phyloP scores from a whole-genome alignment of 1,139 yeast species.

The Suhomyces chickasaworum region DNA sequence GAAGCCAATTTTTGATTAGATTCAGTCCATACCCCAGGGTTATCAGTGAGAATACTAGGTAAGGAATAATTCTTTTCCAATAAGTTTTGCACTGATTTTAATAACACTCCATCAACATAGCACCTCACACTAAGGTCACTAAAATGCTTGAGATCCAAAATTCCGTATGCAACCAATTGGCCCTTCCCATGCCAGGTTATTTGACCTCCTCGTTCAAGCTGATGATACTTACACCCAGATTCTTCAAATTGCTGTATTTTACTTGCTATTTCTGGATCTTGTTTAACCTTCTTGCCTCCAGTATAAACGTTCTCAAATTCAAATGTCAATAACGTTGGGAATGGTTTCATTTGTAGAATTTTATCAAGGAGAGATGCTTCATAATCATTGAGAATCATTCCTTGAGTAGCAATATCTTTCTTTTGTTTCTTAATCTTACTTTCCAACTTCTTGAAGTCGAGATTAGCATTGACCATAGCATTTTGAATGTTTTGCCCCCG shows the following conservation, averaged over 20 bases:
- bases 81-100: constrained; percentile 60
- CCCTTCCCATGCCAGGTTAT: constrained; percentile 97
- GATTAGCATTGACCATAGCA: constrained; percentile 56
- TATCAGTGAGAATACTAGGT: constrained; percentile 52
- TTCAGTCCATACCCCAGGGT: constrained; percentile 88
- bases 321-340: constrained; percentile 70
- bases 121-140: constrained; percentile 66
- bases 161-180: constrained; percentile 83
- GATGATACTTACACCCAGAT: constrained; percentile 54
- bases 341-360: constrained; percentile 56
- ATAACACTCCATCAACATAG: constrained; percentile 69
- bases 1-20: constrained; percentile 73
- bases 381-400: constrained; percentile 45
- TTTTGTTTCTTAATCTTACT: constrained; percentile 47
- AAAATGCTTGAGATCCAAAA: constrained; percentile 71
- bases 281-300: constrained; percentile 79
- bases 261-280: constrained; percentile 39
- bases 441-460: constrained; percentile 62
- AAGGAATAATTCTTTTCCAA: constrained; percentile 48
- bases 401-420: constrained; percentile 38
- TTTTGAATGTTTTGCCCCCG: constrained; percentile 68
- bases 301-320: constrained; percentile 86
- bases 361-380: constrained; percentile 48
- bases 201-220: constrained; percentile 93
- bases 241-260: constrained; percentile 42